Conservation (phyloP, 2,329 filamentous ascomycete species). For the Colletotrichum horii region DNA sequence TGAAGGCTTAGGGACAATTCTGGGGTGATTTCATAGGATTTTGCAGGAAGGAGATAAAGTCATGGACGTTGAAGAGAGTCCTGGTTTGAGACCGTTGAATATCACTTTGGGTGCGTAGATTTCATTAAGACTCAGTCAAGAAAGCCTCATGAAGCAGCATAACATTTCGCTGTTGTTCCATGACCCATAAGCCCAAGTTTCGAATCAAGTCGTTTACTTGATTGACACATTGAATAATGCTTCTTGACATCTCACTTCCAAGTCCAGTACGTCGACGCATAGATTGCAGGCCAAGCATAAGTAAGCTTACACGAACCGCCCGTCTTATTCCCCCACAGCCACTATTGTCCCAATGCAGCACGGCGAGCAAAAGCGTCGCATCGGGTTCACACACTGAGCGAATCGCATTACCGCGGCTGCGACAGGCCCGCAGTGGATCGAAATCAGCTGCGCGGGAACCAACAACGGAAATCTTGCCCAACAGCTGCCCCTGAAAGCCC, state of each 20-base stretch:
- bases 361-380: neutral
- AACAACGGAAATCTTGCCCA: neutral
- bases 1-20: neutral
- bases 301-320: neutral
- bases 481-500: neutral
- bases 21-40: neutral
- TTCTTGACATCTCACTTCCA: neutral
- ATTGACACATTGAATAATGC: neutral
- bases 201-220: rapidly evolving
- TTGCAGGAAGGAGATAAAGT: neutral
- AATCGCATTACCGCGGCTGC: neutral
- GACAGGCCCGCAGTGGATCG: neutral
- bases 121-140: neutral
- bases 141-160: neutral
- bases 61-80: no score
- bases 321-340: neutral
- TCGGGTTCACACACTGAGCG: neutral
- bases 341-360: neutral
- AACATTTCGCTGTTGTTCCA: no score
- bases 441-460: neutral
- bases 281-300: neutral
- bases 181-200: no score
- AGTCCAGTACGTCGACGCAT: neutral
- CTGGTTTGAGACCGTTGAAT: neutral
- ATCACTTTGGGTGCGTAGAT: neutral